A percentile compares a stretch with the other conserved stretches of the same genome.
Evolutionary conservation across 352 stramenopile genomes (phyloP).

Genomic region (Phytophthora tentaculata): DNA sequence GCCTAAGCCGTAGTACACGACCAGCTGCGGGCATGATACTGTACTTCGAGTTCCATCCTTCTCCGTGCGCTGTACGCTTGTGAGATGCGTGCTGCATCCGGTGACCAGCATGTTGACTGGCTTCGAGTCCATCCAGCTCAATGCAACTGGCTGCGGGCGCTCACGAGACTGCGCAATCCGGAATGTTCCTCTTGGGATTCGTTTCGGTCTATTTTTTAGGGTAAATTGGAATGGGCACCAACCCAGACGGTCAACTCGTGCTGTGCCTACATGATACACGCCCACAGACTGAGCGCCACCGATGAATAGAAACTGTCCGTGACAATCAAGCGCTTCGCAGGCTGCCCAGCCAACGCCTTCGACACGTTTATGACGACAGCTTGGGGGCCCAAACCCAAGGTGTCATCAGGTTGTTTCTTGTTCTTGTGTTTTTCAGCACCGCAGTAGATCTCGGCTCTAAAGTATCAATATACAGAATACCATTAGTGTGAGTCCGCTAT

Average conservation of each 20-base stretch:
- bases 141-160: not conserved
- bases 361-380: not conserved
- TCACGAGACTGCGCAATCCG: not conserved
- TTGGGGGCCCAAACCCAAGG: no score
- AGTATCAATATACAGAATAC: no score
- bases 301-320: not conserved
- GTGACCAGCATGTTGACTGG: not conserved
- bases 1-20: slow-evolving; percentile 7
- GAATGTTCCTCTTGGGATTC: not conserved
- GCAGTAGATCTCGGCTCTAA: no score
- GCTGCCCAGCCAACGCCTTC: not conserved
- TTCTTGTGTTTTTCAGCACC: no score
- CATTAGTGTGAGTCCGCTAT: no score
- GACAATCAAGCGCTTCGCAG: no score
- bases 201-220: not conserved
- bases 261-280: not conserved
- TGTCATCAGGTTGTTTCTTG: no score
- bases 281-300: not conserved
- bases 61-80: not conserved
- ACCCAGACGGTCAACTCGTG: no score
- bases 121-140: not conserved
- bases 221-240: not conserved
- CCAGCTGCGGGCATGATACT: slow-evolving; percentile 7
- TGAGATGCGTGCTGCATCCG: not conserved
- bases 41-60: not conserved